Conservation (phyloP, 306 rosid species). For the Alnus glutinosa region DNA sequence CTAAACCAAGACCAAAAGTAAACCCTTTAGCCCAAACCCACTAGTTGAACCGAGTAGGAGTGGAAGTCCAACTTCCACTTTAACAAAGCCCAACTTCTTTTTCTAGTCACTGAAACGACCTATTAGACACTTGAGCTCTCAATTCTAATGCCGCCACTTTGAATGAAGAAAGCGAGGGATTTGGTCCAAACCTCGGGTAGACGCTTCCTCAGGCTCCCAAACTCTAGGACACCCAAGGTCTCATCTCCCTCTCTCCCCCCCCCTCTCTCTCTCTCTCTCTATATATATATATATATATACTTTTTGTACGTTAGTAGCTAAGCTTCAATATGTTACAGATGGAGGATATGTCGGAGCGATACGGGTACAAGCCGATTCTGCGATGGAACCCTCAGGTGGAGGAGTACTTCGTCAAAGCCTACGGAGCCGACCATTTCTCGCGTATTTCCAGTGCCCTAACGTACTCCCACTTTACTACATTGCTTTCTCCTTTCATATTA, state of each 20-base stretch:
- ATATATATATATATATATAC: neutral
- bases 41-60: no score
- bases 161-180: constrained; percentile 83
- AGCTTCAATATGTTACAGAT: constrained; percentile 27
- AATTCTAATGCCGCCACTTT: constrained; percentile 15
- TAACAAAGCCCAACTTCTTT: no score
- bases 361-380: constrained; percentile 60
- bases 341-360: constrained; percentile 52
- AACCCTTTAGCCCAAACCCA: no score
- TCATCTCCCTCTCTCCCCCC: no score
- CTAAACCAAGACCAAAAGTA: no score
- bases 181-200: constrained; percentile 32
- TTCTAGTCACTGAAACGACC: no score
- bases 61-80: no score
- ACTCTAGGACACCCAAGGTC: constrained; percentile 17
- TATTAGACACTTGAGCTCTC: no score
- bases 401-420: constrained; percentile 66
- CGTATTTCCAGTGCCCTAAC: constrained; percentile 78
- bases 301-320: neutral
- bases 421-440: constrained; percentile 68
- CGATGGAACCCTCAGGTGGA: constrained; percentile 68
- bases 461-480: constrained; percentile 27
- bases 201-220: constrained; percentile 30
- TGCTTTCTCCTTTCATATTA: neutral
- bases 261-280: neutral